These are phyloP conservation scores for Boeremia exigua DNA, from an alignment of 2,329 filamentous ascomycete species.

Conservation along the genomic window DNA sequence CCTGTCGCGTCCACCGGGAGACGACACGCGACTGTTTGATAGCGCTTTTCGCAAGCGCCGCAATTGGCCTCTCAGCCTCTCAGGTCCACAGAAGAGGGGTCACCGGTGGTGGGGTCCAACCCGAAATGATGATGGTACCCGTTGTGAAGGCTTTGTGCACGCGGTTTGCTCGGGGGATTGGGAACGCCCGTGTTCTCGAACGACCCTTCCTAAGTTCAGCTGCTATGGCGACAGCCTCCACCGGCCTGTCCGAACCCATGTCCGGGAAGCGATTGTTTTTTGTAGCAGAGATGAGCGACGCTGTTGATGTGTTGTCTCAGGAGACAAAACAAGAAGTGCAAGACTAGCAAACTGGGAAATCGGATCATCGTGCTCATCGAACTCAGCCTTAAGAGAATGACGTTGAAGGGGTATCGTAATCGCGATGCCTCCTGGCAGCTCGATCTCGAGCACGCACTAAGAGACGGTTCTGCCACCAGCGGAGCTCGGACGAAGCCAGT, in stretches of 20 bases:
- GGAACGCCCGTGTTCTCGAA: conserved; percentile 40
- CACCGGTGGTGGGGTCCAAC: conserved; percentile 44
- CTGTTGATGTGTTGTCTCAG: conserved; percentile 14
- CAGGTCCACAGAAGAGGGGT: conserved; percentile 43
- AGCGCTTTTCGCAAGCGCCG: conserved; percentile 36
- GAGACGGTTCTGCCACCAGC: conserved; percentile 27
- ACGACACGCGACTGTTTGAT: conserved; percentile 36
- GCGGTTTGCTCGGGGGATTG: conserved; percentile 23
- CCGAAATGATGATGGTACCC: conserved; percentile 20
- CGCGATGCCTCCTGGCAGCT: conserved; percentile 36
- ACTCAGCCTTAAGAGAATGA: conserved; percentile 39
- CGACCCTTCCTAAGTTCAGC: conserved; percentile 35
- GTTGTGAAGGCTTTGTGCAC: conserved; percentile 45
- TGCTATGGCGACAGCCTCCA: conserved; percentile 32
- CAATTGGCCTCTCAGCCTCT: conserved; percentile 40
- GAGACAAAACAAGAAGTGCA: conserved; percentile 14
- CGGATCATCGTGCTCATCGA: conserved; percentile 17
- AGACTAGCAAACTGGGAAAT: conserved; percentile 32
- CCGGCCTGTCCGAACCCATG: conserved; percentile 32
- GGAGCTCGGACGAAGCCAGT: conserved; percentile 36
- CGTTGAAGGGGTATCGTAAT: conserved; percentile 36
- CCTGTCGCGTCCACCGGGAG: conserved; percentile 43
- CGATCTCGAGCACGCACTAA: conserved; percentile 38
- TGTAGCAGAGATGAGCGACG: conserved; percentile 7
- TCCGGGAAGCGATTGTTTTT: conserved; percentile 23